Percentiles rank a stretch among this genome's conserved stretches.
Evolutionary conservation across 371 early-diverging fungal genomes (phyloP).

Genomic region (Mortierella sp.): DNA sequence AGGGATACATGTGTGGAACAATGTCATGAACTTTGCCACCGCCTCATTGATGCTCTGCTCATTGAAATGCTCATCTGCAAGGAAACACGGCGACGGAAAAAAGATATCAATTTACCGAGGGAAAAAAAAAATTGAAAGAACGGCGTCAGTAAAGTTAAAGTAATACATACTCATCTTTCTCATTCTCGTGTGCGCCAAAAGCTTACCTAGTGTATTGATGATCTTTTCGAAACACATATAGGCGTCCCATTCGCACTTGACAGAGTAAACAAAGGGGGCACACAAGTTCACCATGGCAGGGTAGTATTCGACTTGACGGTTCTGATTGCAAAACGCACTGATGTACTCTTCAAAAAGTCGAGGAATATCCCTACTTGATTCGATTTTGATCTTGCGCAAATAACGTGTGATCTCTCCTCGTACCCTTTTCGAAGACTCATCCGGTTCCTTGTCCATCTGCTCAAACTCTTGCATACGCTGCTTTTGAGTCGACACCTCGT

Average conservation of each 20-base stretch:
- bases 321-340: slow-evolving; percentile 80
- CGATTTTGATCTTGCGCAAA: slow-evolving; percentile 40
- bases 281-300: slow-evolving; percentile 80
- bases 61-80: slow-evolving; percentile 68
- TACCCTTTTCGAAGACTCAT: slow-evolving; percentile 82
- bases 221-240: slow-evolving; percentile 83
- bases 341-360: slow-evolving; percentile 80
- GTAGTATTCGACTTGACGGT: slow-evolving; percentile 79
- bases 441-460: slow-evolving; percentile 77
- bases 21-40: slow-evolving; percentile 80
- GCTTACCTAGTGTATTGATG: slow-evolving; percentile 72
- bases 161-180: background rate
- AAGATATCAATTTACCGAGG: too few species aligned
- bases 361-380: slow-evolving; percentile 20
- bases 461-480: slow-evolving; percentile 78
- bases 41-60: slow-evolving; percentile 64
- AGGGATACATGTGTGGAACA: slow-evolving; percentile 77
- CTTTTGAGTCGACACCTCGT: slow-evolving; percentile 61
- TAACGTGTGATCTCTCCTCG: slow-evolving; percentile 88
- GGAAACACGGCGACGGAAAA: background rate
- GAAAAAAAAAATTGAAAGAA: slow-evolving; percentile 1
- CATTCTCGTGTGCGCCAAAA: slow-evolving; percentile 1
- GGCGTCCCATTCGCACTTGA: slow-evolving; percentile 80
- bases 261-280: slow-evolving; percentile 83
- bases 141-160: background rate